Conservation (phyloP, 1,139 yeast species). For the Protomyces inouyei region DNA sequence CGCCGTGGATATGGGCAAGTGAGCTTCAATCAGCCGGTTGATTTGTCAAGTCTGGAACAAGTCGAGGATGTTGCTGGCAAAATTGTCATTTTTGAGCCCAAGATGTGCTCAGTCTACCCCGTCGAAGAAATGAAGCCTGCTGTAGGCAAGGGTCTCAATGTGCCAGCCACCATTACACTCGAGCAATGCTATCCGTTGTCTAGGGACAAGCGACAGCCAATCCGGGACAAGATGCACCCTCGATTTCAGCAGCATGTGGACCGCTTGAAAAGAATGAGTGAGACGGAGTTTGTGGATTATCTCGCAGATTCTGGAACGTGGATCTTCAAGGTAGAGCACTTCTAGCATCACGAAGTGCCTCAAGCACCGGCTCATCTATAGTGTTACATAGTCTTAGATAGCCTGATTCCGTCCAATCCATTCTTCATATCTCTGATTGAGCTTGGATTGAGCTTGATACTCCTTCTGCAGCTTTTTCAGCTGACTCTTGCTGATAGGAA, state of each 20-base stretch:
- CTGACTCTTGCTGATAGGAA: slow-evolving; percentile 66
- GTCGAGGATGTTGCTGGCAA: slow-evolving; percentile 62
- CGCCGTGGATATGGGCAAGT: slow-evolving; percentile 72
- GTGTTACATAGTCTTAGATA: slow-evolving; percentile 41
- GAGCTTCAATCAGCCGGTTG: slow-evolving; percentile 75
- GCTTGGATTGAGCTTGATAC: slow-evolving; percentile 73
- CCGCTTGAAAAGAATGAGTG: slow-evolving; percentile 57
- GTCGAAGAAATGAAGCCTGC: slow-evolving; percentile 59
- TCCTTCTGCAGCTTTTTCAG: slow-evolving; percentile 74
- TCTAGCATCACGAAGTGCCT: slow-evolving; percentile 49
- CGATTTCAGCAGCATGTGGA: slow-evolving; percentile 64
- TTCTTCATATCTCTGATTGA: slow-evolving; percentile 58
- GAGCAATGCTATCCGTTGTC: slow-evolving; percentile 75
- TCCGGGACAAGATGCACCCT: slow-evolving; percentile 73
- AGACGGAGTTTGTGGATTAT: slow-evolving; percentile 64
- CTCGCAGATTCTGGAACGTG: slow-evolving; percentile 78
- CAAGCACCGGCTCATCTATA: slow-evolving; percentile 84
- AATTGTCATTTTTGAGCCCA: slow-evolving; percentile 56
- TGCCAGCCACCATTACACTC: slow-evolving; percentile 65
- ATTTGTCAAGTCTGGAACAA: slow-evolving; percentile 60
- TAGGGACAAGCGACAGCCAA: slow-evolving; percentile 65
- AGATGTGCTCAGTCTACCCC: slow-evolving; percentile 69
- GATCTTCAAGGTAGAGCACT: slow-evolving; percentile 81
- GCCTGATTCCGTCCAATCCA: slow-evolving; percentile 36
- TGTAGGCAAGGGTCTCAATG: slow-evolving; percentile 77